phyloP scores from a whole-genome alignment of 441 rosid species.

The Arabidopsis lyrata region DNA sequence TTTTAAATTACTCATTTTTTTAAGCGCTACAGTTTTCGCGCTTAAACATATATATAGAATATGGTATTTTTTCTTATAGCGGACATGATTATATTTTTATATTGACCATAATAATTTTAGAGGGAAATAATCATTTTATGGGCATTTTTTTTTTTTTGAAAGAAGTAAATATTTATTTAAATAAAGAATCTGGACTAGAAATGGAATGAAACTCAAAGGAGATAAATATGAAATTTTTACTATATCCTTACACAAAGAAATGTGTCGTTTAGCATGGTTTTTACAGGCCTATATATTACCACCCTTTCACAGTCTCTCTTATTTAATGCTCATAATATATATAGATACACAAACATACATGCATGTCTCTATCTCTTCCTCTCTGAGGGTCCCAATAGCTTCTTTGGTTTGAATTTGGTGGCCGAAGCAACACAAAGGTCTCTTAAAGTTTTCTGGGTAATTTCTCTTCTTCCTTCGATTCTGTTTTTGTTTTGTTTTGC shows the following conservation, averaged over 20 bases:
- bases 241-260: neutral
- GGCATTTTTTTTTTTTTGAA: neutral
- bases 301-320: slow-evolving; percentile 27
- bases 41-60: neutral
- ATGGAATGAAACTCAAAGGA: slow-evolving; percentile 35
- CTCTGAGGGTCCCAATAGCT: slow-evolving; percentile 26
- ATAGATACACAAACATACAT: slow-evolving; percentile 9
- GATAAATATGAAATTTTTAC: slow-evolving; percentile 15
- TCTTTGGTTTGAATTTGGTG: slow-evolving; percentile 31
- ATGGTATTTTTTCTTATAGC: neutral
- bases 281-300: neutral
- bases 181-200: slow-evolving; percentile 4
- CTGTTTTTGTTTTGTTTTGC: neutral
- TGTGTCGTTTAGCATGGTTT: slow-evolving; percentile 10
- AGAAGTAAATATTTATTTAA: neutral
- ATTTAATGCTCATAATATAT: slow-evolving; percentile 24
- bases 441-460: slow-evolving; percentile 17
- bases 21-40: too few relatives aligned
- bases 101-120: neutral
- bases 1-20: too few relatives aligned
- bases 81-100: neutral
- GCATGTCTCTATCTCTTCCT: slow-evolving; percentile 6
- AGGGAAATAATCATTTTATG: neutral
- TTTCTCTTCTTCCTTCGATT: neutral
- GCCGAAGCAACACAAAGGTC: slow-evolving; percentile 13